Base-by-base conservation (phyloP, 2,329 filamentous ascomycete species). In the Trichophyton equinum region DNA sequence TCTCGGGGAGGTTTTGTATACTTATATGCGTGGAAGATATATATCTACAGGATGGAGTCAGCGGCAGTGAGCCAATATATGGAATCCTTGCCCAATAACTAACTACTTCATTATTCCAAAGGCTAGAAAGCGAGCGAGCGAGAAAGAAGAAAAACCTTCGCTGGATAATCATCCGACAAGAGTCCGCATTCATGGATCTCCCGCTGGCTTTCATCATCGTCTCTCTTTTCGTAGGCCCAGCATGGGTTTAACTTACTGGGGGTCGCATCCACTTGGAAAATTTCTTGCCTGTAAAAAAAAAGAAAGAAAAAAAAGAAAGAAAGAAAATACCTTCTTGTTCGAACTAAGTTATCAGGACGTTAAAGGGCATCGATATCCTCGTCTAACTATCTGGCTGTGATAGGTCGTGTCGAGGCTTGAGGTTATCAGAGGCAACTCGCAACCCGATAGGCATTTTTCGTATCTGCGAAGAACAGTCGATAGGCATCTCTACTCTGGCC, bases 111-210 rank as follows among this genome's bases (percentile, higher is more conserved):
- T 53, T 25, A 25, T 53, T 38, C 8, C 6, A 25, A 9, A 51
- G 15, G 27, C 27, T 25, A n/a, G 27, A 53, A 25, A 7, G 27
- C 27, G 27, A 30, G 11, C 6, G 46, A 51, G 11, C 6, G 46
- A 51, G 33, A 13, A 38, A 13, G 33, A 38, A 38, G 33, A 25
- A 51, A 27, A 27, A 30, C 27, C 15, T 53, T 53, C 49, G 9
- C 22, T 53, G 22, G 49, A 30, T 30, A 53, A 53, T 53, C 49
- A 53, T 53, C 49, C 49, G 49, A 53, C 49, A 51, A 25, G 46
- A 44, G 40, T 20, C 40, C 40, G 22, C 22, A 13, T 22, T 53
- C 49, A 33, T 25, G 44, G 18, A 22, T 25, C 20, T 47, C 44
- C 22, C 44, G 44, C 40, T 44, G 40, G 40, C 18, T 25, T 38